These are phyloP conservation scores for Coemansia sp. DNA, from an alignment of 192 early-diverging fungal species.

Conservation along the genomic window DNA sequence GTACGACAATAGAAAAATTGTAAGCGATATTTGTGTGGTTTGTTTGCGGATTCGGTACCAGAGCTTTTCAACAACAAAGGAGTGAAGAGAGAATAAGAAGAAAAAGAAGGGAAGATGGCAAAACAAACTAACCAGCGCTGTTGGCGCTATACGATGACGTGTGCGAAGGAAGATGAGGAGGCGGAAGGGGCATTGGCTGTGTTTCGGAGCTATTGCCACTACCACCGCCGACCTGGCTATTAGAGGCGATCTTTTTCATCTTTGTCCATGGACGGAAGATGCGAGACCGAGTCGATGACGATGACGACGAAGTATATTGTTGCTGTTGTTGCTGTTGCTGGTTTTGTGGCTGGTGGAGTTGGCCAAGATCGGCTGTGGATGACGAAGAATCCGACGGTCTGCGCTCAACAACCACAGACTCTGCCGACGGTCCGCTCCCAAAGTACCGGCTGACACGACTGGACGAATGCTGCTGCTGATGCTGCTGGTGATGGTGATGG, in stretches of 20 bases:
- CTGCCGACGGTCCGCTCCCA: constrained; percentile 17
- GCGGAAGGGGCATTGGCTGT: constrained; percentile 27
- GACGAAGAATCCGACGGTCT: constrained; percentile 41
- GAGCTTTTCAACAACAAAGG: neutral
- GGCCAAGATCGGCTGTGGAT: constrained; percentile 3
- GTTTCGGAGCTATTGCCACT: neutral
- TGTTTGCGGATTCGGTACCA: too few relatives aligned
- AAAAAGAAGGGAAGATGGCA: neutral
- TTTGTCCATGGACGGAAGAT: constrained; percentile 54
- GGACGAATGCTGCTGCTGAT: constrained; percentile 16
- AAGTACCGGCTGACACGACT: constrained; percentile 41
- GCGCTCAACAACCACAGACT: constrained; percentile 24
- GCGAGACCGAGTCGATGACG: constrained; percentile 31
- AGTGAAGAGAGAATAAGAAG: neutral
- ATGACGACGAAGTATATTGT: neutral
- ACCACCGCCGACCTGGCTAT: constrained; percentile 24
- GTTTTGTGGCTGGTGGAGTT: constrained; percentile 18
- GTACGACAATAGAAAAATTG: too few relatives aligned
- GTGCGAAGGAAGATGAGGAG: constrained; percentile 22
- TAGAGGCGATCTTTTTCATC: constrained; percentile 52
- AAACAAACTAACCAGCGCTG: constrained; percentile 13
- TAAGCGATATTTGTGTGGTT: too few relatives aligned
- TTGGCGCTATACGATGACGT: constrained; percentile 36
- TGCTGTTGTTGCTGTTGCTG: constrained; percentile 27
- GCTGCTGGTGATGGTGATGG: neutral